Conservation (phyloP, 2,329 filamentous ascomycete genomes). For the Allantophomopsis cytisporea region DNA sequence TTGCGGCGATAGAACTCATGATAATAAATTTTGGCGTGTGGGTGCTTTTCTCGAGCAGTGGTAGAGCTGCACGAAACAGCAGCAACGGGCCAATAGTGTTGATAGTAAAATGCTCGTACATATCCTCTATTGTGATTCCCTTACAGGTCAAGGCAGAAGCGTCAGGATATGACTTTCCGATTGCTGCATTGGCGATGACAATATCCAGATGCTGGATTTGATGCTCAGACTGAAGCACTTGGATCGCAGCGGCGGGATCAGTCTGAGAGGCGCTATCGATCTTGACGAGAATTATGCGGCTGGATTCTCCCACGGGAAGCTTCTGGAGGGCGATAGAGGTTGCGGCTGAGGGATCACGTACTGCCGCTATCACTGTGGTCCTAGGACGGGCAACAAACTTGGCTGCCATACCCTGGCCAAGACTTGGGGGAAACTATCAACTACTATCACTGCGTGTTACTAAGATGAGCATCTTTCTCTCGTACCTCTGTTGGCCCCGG, state of each 20-base stretch:
- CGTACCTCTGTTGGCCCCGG: constrained; percentile 22
- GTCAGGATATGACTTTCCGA: constrained; percentile 15
- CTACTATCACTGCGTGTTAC: neutral
- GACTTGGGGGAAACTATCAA: constrained; percentile 4
- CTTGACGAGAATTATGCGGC: constrained; percentile 25
- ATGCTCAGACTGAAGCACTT: constrained; percentile 14
- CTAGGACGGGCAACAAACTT: constrained; percentile 5
- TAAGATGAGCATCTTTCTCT: neutral
- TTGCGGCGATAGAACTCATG: constrained; percentile 14
- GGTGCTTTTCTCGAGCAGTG: constrained; percentile 21
- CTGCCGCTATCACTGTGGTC: constrained; percentile 17
- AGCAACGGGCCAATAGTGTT: constrained; percentile 27
- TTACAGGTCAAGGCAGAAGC: too few relatives aligned
- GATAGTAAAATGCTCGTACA: constrained; percentile 23
- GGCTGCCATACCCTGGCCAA: constrained; percentile 20
- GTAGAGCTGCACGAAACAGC: constrained; percentile 29
- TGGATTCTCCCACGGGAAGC: constrained; percentile 21
- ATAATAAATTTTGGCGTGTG: constrained; percentile 21
- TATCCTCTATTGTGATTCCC: constrained; percentile 18
- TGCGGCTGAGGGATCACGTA: constrained; percentile 18
- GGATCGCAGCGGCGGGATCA: constrained; percentile 20
- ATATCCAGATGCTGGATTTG: constrained; percentile 30
- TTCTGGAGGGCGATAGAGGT: constrained; percentile 17
- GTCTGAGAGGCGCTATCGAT: constrained; percentile 23
- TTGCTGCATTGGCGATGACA: constrained; percentile 37